These are phyloP conservation scores for Copromyces sp. DNA, from an alignment of 495 filamentous ascomycete genomes.

Conservation along the genomic window DNA sequence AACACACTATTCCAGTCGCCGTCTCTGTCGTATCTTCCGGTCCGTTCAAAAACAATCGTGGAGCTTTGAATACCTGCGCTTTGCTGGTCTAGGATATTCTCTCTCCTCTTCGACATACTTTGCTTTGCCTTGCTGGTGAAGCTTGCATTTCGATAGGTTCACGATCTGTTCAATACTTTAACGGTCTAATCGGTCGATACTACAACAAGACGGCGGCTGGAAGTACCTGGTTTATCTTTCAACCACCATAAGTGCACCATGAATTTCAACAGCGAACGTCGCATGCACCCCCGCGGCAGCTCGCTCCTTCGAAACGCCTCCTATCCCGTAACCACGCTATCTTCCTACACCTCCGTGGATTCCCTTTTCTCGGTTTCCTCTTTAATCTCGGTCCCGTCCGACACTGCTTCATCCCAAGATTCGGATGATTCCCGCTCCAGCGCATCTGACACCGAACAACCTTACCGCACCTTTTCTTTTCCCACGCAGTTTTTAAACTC, in stretches of 20 bases:
- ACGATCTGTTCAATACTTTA: constrained; percentile 26
- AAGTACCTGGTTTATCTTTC: constrained; percentile 29
- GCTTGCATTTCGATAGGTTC: constrained; percentile 33
- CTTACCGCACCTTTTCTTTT: constrained; percentile 14
- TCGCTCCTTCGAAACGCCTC: constrained; percentile 35
- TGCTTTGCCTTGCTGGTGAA: constrained; percentile 25
- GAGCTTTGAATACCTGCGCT: constrained; percentile 32
- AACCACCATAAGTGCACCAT: constrained; percentile 37
- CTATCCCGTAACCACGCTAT: constrained; percentile 53
- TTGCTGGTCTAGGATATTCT: constrained; percentile 33
- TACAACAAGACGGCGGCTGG: constrained; percentile 45
- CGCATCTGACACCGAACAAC: constrained; percentile 28
- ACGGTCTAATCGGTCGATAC: constrained; percentile 42
- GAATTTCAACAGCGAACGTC: constrained; percentile 32
- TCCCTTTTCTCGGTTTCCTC: constrained; percentile 32
- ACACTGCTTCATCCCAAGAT: constrained; percentile 47
- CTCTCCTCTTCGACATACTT: constrained; percentile 31
- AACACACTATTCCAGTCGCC: constrained; percentile 44
- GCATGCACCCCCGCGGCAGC: background rate
- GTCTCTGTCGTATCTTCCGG: constrained; percentile 45
- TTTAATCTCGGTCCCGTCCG: constrained; percentile 69
- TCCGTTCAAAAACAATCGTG: constrained; percentile 32
- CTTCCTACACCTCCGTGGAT: constrained; percentile 52
- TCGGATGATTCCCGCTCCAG: constrained; percentile 32
- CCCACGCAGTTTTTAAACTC: constrained; percentile 13